Evolutionary conservation across 2,329 filamentous ascomycete genomes (phyloP).

Genomic region (Seiridium cupressi): DNA sequence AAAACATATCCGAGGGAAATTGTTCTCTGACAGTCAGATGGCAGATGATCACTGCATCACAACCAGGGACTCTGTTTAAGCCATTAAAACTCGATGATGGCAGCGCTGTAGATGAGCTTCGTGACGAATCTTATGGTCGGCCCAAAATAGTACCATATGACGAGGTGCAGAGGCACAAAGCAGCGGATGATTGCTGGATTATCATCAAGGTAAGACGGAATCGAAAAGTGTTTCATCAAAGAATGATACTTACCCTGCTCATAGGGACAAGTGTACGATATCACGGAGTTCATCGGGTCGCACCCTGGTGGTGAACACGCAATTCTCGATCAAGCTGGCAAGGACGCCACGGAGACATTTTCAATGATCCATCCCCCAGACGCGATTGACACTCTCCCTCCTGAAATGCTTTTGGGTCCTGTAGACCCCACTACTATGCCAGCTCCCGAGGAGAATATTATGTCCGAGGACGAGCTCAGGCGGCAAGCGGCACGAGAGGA

Average conservation of each 20-base stretch:
- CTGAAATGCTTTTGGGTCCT: neutral
- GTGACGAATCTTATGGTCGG: neutral
- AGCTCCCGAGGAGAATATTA: neutral
- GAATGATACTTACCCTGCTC: no score
- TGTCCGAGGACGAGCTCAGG: neutral
- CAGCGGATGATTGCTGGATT: neutral
- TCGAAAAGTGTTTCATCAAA: no score
- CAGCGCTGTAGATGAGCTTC: neutral
- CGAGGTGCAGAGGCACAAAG: slow-evolving; percentile 1
- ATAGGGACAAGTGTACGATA: neutral
- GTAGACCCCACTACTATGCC: neutral
- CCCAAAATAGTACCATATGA: neutral
- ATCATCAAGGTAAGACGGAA: neutral
- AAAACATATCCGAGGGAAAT: neutral
- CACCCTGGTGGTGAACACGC: neutral
- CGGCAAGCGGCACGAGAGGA: neutral
- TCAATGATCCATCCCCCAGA: neutral
- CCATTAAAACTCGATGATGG: neutral
- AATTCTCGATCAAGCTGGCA: neutral
- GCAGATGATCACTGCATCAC: neutral
- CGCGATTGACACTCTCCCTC: neutral
- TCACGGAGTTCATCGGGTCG: neutral
- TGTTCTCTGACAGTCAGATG: neutral
- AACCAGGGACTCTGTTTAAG: neutral
- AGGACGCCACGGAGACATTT: neutral